These are phyloP conservation scores for Veloboletus limbatus DNA, from an alignment of 1,284 basidiomycete species.

Conservation along the genomic window DNA sequence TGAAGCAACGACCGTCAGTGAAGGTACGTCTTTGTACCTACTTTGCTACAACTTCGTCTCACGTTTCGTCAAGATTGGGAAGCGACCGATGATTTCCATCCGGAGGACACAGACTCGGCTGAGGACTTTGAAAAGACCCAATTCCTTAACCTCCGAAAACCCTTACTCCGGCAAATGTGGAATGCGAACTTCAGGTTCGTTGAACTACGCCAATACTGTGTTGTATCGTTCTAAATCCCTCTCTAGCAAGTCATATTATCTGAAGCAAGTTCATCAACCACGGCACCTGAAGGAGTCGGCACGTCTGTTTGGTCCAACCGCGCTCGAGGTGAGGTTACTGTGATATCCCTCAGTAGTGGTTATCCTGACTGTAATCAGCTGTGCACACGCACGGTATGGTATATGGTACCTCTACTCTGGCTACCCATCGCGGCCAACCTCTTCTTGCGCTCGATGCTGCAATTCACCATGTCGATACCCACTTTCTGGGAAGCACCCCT, in stretches of 20 bases:
- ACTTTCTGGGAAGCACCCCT: slow-evolving; percentile 52
- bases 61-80: slow-evolving; percentile 65
- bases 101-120: slow-evolving; percentile 78
- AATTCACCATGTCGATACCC: slow-evolving; percentile 72
- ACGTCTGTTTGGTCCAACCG: slow-evolving; percentile 79
- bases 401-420: slow-evolving; percentile 92
- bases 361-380: slow-evolving; percentile 42
- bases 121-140: slow-evolving; percentile 85
- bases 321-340: slow-evolving; percentile 66
- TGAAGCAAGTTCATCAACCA: slow-evolving; percentile 95
- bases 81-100: slow-evolving; percentile 83
- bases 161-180: slow-evolving; percentile 85
- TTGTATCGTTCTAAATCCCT: not conserved
- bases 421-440: slow-evolving; percentile 84
- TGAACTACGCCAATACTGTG: not conserved
- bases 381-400: slow-evolving; percentile 91
- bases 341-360: not conserved
- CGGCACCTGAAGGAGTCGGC: slow-evolving; percentile 88
- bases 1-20: slow-evolving; percentile 73
- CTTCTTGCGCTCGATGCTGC: slow-evolving; percentile 75
- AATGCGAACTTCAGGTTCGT: slow-evolving; percentile 71
- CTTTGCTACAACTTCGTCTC: not conserved
- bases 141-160: slow-evolving; percentile 90
- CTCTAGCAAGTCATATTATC: slow-evolving; percentile 87
- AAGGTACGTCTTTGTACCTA: slow-evolving; percentile 52